Conservation (phyloP, 768 basidiomycete genomes). For the Candolleomyces eurysporus region DNA sequence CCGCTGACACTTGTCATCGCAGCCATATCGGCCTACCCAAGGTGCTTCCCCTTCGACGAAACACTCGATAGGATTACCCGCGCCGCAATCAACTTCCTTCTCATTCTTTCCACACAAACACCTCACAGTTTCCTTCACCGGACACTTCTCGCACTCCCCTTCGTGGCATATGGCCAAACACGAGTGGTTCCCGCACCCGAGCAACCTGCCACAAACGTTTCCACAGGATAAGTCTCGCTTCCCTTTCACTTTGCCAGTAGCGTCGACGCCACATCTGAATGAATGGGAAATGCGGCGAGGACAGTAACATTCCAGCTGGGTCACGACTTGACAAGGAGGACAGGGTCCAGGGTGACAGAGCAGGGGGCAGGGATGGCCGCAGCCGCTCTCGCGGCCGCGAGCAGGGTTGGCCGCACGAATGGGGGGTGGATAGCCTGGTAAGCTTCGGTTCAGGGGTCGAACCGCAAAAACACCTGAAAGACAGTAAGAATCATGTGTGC, state of each 20-base stretch:
- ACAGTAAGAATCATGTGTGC: background rate
- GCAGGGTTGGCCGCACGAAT: slow-evolving; percentile 75
- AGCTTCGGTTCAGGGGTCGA: slow-evolving; percentile 71
- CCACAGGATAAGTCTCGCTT: slow-evolving; percentile 41
- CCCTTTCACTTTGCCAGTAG: slow-evolving; percentile 23
- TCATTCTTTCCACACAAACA: slow-evolving; percentile 84
- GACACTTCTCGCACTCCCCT: slow-evolving; percentile 70
- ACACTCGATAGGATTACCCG: slow-evolving; percentile 44
- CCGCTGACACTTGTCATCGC: slow-evolving; percentile 61
- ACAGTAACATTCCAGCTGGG: slow-evolving; percentile 78
- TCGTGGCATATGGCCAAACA: slow-evolving; percentile 75
- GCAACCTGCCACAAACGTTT: slow-evolving; percentile 38
- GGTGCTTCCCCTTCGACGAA: slow-evolving; percentile 37
- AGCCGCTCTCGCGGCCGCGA: slow-evolving; percentile 57
- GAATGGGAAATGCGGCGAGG: slow-evolving; percentile 55
- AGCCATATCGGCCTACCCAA: slow-evolving; percentile 67
- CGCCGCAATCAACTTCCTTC: slow-evolving; percentile 64
- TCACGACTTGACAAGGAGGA: slow-evolving; percentile 85
- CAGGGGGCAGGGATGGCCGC: slow-evolving; percentile 81
- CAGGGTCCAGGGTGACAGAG: slow-evolving; percentile 95
- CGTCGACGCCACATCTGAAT: slow-evolving; percentile 53
- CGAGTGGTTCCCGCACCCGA: slow-evolving; percentile 71
- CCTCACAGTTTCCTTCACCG: slow-evolving; percentile 43
- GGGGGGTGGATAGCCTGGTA: slow-evolving; percentile 66
- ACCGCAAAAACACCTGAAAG: slow-evolving; percentile 78